Evolutionary conservation across 257 asterid genomes (phyloP).

Genomic region (Solanum pinnatisectum): DNA sequence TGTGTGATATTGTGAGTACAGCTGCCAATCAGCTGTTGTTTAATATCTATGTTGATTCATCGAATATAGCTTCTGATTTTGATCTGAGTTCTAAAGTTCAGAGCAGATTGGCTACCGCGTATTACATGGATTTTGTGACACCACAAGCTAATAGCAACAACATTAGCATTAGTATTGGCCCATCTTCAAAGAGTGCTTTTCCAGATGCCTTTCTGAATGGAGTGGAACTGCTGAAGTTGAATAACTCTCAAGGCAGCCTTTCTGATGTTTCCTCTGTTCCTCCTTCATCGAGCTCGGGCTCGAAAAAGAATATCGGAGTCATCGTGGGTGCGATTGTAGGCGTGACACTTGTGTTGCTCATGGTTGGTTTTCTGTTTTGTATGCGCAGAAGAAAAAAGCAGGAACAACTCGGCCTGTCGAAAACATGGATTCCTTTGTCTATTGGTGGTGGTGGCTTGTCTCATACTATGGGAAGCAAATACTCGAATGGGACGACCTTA

Average conservation of each 20-base stretch:
- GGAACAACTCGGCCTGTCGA: not conserved
- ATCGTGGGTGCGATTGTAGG: not conserved
- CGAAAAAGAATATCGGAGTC: not conserved
- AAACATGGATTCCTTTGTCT: slow-evolving; percentile 8
- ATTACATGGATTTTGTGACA: not conserved
- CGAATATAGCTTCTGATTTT: not conserved
- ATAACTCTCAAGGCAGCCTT: not conserved
- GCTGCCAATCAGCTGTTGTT: not conserved
- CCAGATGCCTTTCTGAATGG: slow-evolving; percentile 1
- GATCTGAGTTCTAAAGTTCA: not conserved
- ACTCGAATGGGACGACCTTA: not conserved
- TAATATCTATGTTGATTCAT: not conserved
- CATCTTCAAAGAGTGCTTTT: not conserved
- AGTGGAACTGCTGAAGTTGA: not conserved
- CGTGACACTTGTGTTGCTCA: not conserved
- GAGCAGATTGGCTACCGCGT: not conserved
- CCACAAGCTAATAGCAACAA: not conserved
- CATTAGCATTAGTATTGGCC: not conserved
- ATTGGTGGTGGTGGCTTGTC: not conserved
- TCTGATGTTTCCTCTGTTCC: not conserved
- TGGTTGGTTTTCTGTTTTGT: not conserved
- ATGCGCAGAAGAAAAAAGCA: not conserved
- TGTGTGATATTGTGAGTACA: not conserved
- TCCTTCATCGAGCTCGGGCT: not conserved
- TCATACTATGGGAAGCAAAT: not conserved